These are phyloP conservation scores for Sambucus nigra DNA, from an alignment of 129 eudicot genomes.

Conservation along the genomic window DNA sequence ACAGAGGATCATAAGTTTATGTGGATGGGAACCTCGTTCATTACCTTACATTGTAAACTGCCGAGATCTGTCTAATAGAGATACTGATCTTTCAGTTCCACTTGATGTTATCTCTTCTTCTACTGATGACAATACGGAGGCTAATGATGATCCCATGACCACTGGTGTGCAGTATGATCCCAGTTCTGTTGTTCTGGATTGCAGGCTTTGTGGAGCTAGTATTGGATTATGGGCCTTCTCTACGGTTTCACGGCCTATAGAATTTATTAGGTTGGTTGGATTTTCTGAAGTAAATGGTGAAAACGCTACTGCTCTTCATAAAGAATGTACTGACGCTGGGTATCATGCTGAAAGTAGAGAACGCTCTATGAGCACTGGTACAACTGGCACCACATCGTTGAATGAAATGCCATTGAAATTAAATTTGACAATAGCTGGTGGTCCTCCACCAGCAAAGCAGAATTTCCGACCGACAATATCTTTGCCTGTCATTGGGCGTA, in stretches of 20 bases:
- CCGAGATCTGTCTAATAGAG: conserved; percentile 19
- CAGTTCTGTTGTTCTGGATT: conserved; percentile 61
- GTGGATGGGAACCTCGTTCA: conserved; percentile 91
- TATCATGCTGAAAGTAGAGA: conserved; percentile 19
- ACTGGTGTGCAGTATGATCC: conserved; percentile 54
- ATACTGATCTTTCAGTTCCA: conserved; percentile 14
- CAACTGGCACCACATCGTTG: conserved; percentile 21
- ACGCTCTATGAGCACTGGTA: conserved; percentile 9
- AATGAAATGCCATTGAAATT: conserved; percentile 17
- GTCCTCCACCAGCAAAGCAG: conserved; percentile 86
- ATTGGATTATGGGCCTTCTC: conserved; percentile 86
- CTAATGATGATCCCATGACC: conserved; percentile 21
- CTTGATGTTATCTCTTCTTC: conserved; percentile 25
- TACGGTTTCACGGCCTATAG: conserved; percentile 62
- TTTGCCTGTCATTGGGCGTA: conserved; percentile 81
- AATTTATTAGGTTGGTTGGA: conserved; percentile 73
- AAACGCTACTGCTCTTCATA: conserved; percentile 14
- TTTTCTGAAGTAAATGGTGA: conserved; percentile 39
- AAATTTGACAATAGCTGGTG: conserved; percentile 85
- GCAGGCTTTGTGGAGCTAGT: conserved; percentile 85
- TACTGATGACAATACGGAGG: conserved; percentile 16
- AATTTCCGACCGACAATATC: conserved; percentile 72
- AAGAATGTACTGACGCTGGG: conserved; percentile 10
- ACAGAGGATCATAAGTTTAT: conserved; percentile 68
- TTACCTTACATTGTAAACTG: conserved; percentile 79